phyloP scores from a whole-genome alignment of 257 asterid species.

The Ballota nigra region DNA sequence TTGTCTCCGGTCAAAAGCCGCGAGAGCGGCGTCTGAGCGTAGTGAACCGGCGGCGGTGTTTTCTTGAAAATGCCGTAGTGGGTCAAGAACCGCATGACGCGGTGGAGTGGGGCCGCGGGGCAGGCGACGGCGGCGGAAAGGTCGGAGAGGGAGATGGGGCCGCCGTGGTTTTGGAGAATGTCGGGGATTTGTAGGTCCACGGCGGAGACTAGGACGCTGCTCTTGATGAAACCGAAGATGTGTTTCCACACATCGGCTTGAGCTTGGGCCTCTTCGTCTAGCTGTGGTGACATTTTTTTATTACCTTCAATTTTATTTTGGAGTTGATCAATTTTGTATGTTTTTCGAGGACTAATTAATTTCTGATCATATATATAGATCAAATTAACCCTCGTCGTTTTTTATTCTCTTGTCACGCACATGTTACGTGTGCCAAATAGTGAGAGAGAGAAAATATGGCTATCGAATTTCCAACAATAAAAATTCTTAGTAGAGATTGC shows the following conservation, averaged over 20 bases:
- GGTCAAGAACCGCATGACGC: conserved; percentile 19
- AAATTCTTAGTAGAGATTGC: no score
- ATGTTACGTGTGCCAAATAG: no score
- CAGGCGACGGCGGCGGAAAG: conserved; percentile 16
- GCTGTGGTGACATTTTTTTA: not conserved
- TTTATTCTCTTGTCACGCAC: no score
- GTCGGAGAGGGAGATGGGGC: not conserved
- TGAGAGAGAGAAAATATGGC: no score
- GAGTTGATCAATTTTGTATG: not conserved
- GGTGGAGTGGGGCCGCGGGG: not conserved
- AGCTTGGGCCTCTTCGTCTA: not conserved
- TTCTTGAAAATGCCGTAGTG: conserved; percentile 16
- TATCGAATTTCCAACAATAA: no score
- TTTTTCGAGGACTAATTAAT: no score
- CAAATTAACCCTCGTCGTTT: no score
- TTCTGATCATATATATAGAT: not conserved
- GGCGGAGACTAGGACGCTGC: not conserved
- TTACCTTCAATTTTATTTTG: no score
- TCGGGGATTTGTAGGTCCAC: not conserved
- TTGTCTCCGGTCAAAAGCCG: not conserved
- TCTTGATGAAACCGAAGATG: not conserved
- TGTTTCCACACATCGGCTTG: not conserved
- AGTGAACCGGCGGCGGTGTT: not conserved
- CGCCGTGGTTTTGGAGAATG: conserved; percentile 6
- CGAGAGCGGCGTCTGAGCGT: conserved; percentile 21